phyloP scores from a whole-genome alignment of 2,329 filamentous ascomycete genomes.

The Fusarium lateritium region DNA sequence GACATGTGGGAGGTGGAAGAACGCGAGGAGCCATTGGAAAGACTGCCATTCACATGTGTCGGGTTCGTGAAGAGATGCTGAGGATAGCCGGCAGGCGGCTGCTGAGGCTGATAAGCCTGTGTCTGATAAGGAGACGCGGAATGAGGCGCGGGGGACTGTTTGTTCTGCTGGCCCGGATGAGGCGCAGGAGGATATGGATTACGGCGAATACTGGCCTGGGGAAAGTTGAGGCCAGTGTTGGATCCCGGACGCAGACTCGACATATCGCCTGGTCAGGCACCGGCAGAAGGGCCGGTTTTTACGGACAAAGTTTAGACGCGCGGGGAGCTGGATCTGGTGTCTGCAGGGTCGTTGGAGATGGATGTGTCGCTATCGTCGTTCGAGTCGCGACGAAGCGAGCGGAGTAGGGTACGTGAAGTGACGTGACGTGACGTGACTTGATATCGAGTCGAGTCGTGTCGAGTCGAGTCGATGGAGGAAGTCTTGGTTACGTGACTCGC shows the following conservation, averaged over 20 bases:
- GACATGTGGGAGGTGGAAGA: constrained; percentile 62
- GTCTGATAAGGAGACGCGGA: constrained; percentile 69
- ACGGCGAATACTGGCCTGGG: constrained; percentile 66
- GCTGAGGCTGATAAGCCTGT: constrained; percentile 68
- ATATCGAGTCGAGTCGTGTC: constrained; percentile 5
- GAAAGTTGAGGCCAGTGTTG: constrained; percentile 68
- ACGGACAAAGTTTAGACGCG: constrained; percentile 29
- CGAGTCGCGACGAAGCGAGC: constrained; percentile 27
- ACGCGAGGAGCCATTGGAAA: constrained; percentile 64
- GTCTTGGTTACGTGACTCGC: constrained; percentile 26
- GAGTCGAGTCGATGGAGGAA: constrained; percentile 19
- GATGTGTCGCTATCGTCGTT: constrained; percentile 33
- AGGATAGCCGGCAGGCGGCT: constrained; percentile 64
- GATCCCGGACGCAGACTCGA: constrained; percentile 66
- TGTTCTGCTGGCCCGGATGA: constrained; percentile 67
- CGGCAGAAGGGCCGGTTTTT: constrained; percentile 42
- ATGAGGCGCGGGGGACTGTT: constrained; percentile 69
- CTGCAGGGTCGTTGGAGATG: constrained; percentile 15
- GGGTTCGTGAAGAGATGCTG: constrained; percentile 68
- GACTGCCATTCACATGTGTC: constrained; percentile 62
- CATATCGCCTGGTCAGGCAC: constrained; percentile 56
- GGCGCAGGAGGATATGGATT: constrained; percentile 60
- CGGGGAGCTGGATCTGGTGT: constrained; percentile 22
- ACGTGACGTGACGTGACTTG: constrained; percentile 43
- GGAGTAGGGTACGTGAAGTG: constrained; percentile 18